Conservation (phyloP, 805 yeast species). For the Barnettozyma vustinii region DNA sequence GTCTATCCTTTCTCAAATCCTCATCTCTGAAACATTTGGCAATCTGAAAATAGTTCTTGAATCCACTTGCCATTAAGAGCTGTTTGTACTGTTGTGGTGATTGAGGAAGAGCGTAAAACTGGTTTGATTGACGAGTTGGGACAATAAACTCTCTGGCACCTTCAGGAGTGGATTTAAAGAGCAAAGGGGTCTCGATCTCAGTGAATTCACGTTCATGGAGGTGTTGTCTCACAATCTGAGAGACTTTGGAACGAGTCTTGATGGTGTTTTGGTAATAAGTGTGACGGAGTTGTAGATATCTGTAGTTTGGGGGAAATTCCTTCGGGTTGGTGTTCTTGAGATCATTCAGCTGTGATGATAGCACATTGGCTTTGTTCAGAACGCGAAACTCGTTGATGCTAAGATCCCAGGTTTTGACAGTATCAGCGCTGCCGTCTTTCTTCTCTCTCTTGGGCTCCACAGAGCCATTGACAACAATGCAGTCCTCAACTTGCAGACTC, state of each 20-base stretch:
- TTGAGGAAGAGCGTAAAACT: conserved; percentile 89
- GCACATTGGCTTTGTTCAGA: conserved; percentile 57
- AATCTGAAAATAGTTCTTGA: conserved; percentile 78
- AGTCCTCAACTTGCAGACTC: conserved; percentile 63
- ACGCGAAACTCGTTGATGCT: conserved; percentile 44
- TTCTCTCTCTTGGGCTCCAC: conserved; percentile 32
- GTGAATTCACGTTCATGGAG: conserved; percentile 47
- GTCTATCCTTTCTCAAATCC: conserved; percentile 90
- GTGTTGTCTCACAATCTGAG: conserved; percentile 38
- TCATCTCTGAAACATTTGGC: conserved; percentile 97
- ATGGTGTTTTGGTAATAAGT: conserved; percentile 51
- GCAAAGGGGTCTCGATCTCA: conserved; percentile 88
- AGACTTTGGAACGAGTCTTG: conserved; percentile 49
- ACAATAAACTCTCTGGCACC: conserved; percentile 96
- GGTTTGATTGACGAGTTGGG: conserved; percentile 64
- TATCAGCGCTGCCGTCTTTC: conserved; percentile 1
- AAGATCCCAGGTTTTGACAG: conserved; percentile 46
- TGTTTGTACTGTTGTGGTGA: conserved; percentile 98
- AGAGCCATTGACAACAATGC: conserved; percentile 59
- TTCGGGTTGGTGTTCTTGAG: conserved; percentile 44
- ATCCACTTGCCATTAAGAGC: conserved; percentile 89
- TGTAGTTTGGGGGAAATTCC: conserved; percentile 70
- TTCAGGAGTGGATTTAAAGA: conserved; percentile 95
- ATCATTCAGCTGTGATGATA: conserved; percentile 64
- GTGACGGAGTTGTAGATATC: conserved; percentile 76